These are phyloP conservation scores for Alternaria solani DNA, from an alignment of 2,329 filamentous ascomycete genomes.

Conservation along the genomic window DNA sequence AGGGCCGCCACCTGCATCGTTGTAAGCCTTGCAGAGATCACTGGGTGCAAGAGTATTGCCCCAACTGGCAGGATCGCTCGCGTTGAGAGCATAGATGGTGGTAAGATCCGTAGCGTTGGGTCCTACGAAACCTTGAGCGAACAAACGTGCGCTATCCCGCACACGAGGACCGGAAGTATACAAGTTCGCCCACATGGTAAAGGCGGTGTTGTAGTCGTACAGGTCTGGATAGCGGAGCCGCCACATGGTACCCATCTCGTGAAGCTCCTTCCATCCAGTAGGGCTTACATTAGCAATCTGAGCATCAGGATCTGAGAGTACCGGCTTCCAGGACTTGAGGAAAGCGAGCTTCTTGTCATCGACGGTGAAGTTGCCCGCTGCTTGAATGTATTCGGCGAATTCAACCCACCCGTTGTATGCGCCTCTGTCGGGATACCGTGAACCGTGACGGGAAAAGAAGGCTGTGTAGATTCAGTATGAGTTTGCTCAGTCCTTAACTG, in stretches of 20 bases:
- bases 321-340: conserved; percentile 65
- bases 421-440: conserved; percentile 67
- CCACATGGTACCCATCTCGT: conserved; percentile 64
- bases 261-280: conserved; percentile 69
- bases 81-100: conserved; percentile 66
- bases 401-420: conserved; percentile 66
- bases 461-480: conserved; percentile 40
- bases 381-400: conserved; percentile 59
- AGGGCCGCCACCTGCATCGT: conserved; percentile 61
- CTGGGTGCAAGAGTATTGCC: conserved; percentile 71
- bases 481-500: neutral
- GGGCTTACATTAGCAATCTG: conserved; percentile 68
- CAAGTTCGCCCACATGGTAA: conserved; percentile 71
- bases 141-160: conserved; percentile 68
- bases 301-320: conserved; percentile 61
- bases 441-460: conserved; percentile 68
- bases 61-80: conserved; percentile 61
- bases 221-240: conserved; percentile 58
- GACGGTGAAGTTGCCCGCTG: conserved; percentile 59
- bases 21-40: conserved; percentile 68
- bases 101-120: conserved; percentile 62
- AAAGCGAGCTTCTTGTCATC: conserved; percentile 62
- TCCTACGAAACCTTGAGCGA: conserved; percentile 68
- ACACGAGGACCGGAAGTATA: conserved; percentile 64
- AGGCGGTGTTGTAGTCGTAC: conserved; percentile 58